Base-by-base conservation (phyloP, 495 filamentous ascomycete species). In the Hyphodiscus hymeniophilus region DNA sequence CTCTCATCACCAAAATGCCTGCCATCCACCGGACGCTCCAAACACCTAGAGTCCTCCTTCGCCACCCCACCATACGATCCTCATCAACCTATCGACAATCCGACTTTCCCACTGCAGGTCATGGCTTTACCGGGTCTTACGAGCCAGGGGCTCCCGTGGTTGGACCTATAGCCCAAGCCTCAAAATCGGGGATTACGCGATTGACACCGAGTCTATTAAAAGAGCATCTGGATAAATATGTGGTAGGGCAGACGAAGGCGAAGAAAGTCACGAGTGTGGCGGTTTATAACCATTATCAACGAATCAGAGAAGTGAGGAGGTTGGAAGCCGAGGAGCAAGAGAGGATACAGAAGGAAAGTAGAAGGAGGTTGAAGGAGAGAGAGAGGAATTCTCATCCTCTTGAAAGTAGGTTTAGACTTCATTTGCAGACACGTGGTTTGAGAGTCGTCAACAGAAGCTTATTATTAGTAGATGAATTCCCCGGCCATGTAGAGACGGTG, bases 211-310 rank as follows among this genome's bases (percentile, higher is more conserved):
- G 75, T 49, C 70, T 80, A 48, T 70, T 98, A 55, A 97, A 97
- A 66, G 76, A 87, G 55, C 85, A 95, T 60, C 79, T 97, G 10
- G 94, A 98, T 60, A 84, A 91, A 60, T 97, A 88, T 63, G 91
- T 98, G 6, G 91, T 98, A 5, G 94, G 94, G 18, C 92, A 98
- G 62, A 86, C 94, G 56, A 82, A 87, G 41, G 87, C 92, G n/a
- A 98, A 97, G 74, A 92, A 92, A 62, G 84, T 89, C 20, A 75
- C 96, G 42, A 91, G 87, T 53, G 84, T 89, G 10, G 88, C 90
- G 3, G 85, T 98, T n/a, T 96, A 89, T 65, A 95, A 96, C 67
- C 92, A 98, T 59, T 97, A 95, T 61, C 89, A 94, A 66, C 75
- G 84, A 31, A 77, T 95, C 50, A 81, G 85, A 49, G 85, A 95